Evolutionary conservation across 2,329 filamentous ascomycete species (phyloP).

Genomic region (Zymoseptoria ardabiliae): DNA sequence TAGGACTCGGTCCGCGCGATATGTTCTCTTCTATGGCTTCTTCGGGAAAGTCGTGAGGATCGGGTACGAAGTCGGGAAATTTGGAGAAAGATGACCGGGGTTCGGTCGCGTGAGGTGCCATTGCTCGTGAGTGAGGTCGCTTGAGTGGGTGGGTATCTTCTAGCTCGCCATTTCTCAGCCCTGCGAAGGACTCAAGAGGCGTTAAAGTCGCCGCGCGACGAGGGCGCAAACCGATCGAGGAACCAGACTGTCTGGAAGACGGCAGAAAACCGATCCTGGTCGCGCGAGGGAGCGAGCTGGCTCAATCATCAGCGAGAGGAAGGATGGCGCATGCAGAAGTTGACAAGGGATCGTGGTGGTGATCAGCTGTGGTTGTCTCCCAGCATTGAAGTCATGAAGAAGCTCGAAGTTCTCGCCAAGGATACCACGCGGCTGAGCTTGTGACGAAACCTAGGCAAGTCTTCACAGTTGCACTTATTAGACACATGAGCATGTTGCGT

Average conservation of each 20-base stretch:
- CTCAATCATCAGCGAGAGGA: not conserved
- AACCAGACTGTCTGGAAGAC: not conserved
- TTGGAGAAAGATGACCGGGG: constrained; percentile 8
- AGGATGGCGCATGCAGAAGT: not conserved
- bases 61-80: constrained; percentile 7
- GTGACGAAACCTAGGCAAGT: not conserved
- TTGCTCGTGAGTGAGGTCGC: not conserved
- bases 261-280: not conserved
- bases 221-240: not conserved
- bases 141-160: not conserved
- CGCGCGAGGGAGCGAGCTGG: not conserved
- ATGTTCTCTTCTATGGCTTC: constrained; percentile 19
- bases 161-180: not conserved
- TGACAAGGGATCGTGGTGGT: not conserved
- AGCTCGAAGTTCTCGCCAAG: not conserved
- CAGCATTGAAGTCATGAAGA: not conserved
- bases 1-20: constrained; percentile 23
- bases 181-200: not conserved
- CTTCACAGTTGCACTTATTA: too few relatives aligned
- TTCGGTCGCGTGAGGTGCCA: not conserved
- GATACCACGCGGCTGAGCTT: not conserved
- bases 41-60: constrained; percentile 36
- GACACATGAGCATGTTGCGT: too few relatives aligned
- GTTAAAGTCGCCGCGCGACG: not conserved
- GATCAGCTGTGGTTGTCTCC: not conserved